phyloP scores from a whole-genome alignment of 129 eudicot species.

The Escallonia rubra region DNA sequence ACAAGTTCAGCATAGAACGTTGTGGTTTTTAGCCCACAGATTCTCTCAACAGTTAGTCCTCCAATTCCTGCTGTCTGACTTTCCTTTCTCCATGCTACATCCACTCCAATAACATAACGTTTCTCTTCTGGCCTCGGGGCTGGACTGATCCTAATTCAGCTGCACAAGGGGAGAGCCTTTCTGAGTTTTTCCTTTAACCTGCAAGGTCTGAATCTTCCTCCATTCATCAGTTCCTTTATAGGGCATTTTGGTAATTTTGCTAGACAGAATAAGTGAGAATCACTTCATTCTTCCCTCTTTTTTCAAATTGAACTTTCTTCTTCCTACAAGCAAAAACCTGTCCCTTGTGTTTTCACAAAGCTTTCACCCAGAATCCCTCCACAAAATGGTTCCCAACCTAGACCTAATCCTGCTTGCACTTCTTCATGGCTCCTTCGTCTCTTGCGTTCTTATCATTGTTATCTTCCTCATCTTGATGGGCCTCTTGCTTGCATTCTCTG shows the following conservation, averaged over 20 bases:
- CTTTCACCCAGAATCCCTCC: background rate
- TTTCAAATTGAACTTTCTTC: slow-evolving; percentile 6
- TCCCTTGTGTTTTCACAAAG: background rate
- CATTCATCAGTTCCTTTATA: background rate
- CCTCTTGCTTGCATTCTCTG: slow-evolving; percentile 27
- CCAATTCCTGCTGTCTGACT: no score
- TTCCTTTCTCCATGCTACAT: no score
- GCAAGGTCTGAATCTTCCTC: no score
- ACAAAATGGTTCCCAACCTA: slow-evolving; percentile 39
- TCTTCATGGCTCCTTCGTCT: slow-evolving; percentile 52
- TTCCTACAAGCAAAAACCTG: background rate
- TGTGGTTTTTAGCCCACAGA: no score
- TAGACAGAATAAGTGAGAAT: slow-evolving; percentile 16
- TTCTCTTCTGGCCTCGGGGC: no score
- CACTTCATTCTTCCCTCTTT: slow-evolving; percentile 35
- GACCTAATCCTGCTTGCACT: slow-evolving; percentile 59
- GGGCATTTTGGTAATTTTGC: background rate
- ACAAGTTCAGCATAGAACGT: no score
- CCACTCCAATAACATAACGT: no score
- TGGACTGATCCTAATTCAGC: no score
- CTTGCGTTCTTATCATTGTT: slow-evolving; percentile 42
- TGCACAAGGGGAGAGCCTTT: no score
- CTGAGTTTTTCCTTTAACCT: no score
- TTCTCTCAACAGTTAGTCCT: no score
- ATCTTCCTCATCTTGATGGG: slow-evolving; percentile 30